A percentile compares a stretch with the other conserved stretches of the same genome.
These are phyloP conservation scores for Xerocomus spinulosus DNA, from an alignment of 768 basidiomycete species.

Conservation along the genomic window DNA sequence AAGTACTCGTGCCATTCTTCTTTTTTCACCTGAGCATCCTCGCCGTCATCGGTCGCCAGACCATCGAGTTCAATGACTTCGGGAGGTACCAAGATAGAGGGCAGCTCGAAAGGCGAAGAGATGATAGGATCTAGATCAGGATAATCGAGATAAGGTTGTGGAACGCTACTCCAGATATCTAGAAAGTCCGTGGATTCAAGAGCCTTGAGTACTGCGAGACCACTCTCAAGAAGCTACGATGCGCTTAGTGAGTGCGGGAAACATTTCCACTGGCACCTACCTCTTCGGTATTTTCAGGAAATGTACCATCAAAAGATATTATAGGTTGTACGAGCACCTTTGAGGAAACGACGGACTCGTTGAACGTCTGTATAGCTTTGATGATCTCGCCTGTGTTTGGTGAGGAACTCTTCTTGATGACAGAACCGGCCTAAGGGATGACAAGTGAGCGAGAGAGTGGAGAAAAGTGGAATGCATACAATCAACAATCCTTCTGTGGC, in stretches of 20 bases:
- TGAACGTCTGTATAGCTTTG: slow-evolving; percentile 64
- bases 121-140: slow-evolving; percentile 37
- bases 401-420: slow-evolving; percentile 56
- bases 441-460: background rate
- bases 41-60: slow-evolving; percentile 62
- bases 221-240: slow-evolving; percentile 66
- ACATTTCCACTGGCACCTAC: slow-evolving; percentile 30
- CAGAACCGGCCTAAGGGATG: slow-evolving; percentile 54
- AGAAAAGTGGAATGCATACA: slow-evolving; percentile 32
- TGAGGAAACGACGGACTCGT: slow-evolving; percentile 51
- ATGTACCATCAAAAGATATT: slow-evolving; percentile 38
- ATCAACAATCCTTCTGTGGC: slow-evolving; percentile 80
- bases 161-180: slow-evolving; percentile 51
- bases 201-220: slow-evolving; percentile 56
- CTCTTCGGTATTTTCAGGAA: slow-evolving; percentile 56
- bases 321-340: slow-evolving; percentile 67
- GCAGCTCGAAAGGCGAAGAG: slow-evolving; percentile 59
- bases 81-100: slow-evolving; percentile 79
- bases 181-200: slow-evolving; percentile 60
- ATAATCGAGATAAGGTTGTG: slow-evolving; percentile 59
- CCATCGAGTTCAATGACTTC: slow-evolving; percentile 81
- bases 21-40: slow-evolving; percentile 69
- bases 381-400: slow-evolving; percentile 66
- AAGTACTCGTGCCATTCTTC: slow-evolving; percentile 80
- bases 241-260: slow-evolving; percentile 1